phyloP scores from a whole-genome alignment of 2,329 filamentous ascomycete genomes.

The Penicillium sclerotigenum region DNA sequence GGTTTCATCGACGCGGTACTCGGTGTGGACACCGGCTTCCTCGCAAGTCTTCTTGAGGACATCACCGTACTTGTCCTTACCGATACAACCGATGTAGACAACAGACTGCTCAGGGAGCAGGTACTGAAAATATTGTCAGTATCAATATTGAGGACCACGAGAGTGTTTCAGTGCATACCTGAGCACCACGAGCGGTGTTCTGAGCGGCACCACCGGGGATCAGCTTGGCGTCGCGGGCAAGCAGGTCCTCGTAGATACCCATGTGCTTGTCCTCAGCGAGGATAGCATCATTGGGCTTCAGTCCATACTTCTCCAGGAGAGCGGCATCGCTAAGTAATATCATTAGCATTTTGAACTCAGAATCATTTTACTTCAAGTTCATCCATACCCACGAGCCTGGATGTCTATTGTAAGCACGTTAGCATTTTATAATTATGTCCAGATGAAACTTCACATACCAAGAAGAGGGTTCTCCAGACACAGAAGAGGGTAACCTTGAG shows the following conservation, averaged over 20 bases:
- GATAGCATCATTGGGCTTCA: slow-evolving; percentile 97
- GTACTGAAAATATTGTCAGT: slow-evolving; percentile 57
- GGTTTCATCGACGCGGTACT: slow-evolving; percentile 87
- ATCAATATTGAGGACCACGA: background rate
- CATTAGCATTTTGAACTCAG: slow-evolving; percentile 6
- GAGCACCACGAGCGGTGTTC: slow-evolving; percentile 93
- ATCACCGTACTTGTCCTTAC: slow-evolving; percentile 92
- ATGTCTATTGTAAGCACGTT: slow-evolving; percentile 62
- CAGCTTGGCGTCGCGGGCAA: slow-evolving; percentile 88
- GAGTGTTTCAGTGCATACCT: slow-evolving; percentile 47
- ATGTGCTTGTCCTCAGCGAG: slow-evolving; percentile 90
- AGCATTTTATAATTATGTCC: slow-evolving; percentile 13
- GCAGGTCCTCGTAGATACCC: slow-evolving; percentile 85
- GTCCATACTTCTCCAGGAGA: slow-evolving; percentile 84
- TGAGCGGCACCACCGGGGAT: slow-evolving; percentile 95
- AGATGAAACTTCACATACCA: slow-evolving; percentile 50
- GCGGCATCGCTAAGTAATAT: slow-evolving; percentile 63
- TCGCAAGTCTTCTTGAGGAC: slow-evolving; percentile 82
- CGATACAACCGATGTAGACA: slow-evolving; percentile 89
- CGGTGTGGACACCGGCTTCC: slow-evolving; percentile 83
- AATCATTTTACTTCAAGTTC: slow-evolving; percentile 6
- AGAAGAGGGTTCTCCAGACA: slow-evolving; percentile 97
- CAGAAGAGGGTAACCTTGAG: slow-evolving; percentile 81
- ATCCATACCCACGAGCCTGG: slow-evolving; percentile 67
- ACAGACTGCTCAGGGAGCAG: slow-evolving; percentile 85